Evolutionary conservation across 768 basidiomycete species (phyloP).

Genomic region (Russula foetens): DNA sequence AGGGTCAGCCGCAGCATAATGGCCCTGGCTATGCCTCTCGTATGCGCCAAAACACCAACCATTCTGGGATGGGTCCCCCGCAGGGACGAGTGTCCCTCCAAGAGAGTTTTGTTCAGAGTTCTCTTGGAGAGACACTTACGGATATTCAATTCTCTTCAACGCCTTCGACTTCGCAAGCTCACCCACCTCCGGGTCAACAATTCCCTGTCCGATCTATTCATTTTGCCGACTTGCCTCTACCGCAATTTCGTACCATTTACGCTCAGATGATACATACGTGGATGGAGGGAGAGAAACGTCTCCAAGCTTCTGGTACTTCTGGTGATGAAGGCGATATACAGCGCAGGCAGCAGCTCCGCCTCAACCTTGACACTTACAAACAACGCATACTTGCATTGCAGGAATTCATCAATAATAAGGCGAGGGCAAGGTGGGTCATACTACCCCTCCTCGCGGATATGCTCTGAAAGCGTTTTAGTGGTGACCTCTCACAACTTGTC

Average conservation of each 20-base stretch:
- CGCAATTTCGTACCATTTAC: neutral
- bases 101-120: slow-evolving; percentile 2
- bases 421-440: neutral
- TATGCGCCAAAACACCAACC: slow-evolving; percentile 6
- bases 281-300: slow-evolving; percentile 4
- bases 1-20: no score
- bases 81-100: slow-evolving; percentile 3
- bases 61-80: slow-evolving; percentile 6
- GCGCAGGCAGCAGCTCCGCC: neutral
- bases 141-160: neutral
- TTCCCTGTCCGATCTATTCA: neutral
- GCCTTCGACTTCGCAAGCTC: neutral
- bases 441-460: neutral
- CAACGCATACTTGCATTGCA: neutral
- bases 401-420: neutral
- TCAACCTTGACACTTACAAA: neutral
- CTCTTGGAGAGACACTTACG: neutral
- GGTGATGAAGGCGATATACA: neutral
- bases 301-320: neutral
- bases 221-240: neutral
- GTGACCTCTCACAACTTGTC: no score
- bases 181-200: neutral
- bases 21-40: no score
- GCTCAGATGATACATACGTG: neutral
- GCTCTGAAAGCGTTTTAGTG: neutral